Evolutionary conservation across 2,329 filamentous ascomycete species (phyloP), one percentile per base, ranked within the genome.

Genomic region (Botrytis squamosa): DNA sequence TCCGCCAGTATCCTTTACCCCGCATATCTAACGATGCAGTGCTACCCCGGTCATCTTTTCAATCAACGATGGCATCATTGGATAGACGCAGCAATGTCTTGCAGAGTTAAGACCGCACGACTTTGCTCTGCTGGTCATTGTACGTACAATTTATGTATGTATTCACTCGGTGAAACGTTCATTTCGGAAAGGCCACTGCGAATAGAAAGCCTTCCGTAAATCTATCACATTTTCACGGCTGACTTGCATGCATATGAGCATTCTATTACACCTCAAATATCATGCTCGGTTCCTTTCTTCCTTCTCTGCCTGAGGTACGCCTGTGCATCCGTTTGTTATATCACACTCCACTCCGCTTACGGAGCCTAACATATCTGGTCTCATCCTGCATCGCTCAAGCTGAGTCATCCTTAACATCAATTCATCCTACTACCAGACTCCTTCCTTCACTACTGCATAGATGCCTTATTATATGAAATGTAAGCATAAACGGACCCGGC

Each of bases 1-100:
- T 60, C 44, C 44, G 60, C 38, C n/a, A 29, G 3, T 18, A 52
- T 55, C 59, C 9, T 33, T 64, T 72, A 67, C 70, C 62, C 70
- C 70, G 62, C 70, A 72, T 44, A 72, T 55, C 46, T 66, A 71
- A 29, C 42, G 49, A 52, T 63, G 57, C 42, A 71, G n/a, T 62
- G 33, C 36, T 29, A 22, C 10, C 38, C 62, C 9, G 38, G 62
- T n/a, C 44, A n/a, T 55, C 55, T 29, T 33, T 66, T 9, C 36
- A n/a, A 33, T 42, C 46, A 67, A 36, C 29, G 14, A 20, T 59
- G 60, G 36, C 60, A 52, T 59, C 7, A 69, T 69, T 72, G 29
- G 70, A 63, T n/a, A 46, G 46, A 72, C 10, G 62, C 70, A 67
- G 42, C 16, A 63, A 72, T 72, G 62, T 72, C 62, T 72, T 67